A percentile compares a stretch with the other conserved stretches of the same genome.
Evolutionary conservation across 805 yeast genomes (phyloP).

Genomic region (Candida hispaniensis): DNA sequence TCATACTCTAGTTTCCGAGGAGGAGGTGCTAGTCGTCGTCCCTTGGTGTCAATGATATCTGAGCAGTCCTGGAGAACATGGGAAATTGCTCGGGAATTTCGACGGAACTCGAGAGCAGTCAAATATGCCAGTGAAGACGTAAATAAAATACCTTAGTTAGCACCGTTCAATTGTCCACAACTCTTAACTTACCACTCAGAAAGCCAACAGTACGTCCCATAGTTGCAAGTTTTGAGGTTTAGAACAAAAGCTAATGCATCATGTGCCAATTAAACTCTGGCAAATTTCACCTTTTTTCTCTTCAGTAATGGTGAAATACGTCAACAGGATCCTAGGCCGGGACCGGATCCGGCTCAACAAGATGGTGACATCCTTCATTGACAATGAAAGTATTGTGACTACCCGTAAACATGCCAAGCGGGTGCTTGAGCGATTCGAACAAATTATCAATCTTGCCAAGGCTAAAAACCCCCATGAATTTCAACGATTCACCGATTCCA

Average conservation of each 20-base stretch:
- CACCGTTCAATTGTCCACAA: slow-evolving; percentile 21
- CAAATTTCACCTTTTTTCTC: no score
- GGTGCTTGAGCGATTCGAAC: slow-evolving; percentile 53
- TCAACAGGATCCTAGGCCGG: slow-evolving; percentile 14
- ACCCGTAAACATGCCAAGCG: slow-evolving; percentile 68
- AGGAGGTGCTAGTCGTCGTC: slow-evolving; percentile 38
- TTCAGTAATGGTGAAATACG: no score
- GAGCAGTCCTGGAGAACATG: slow-evolving; percentile 39
- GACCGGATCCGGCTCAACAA: slow-evolving; percentile 31
- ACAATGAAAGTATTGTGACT: slow-evolving; percentile 60
- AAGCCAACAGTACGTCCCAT: no score
- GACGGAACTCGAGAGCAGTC: slow-evolving; percentile 46
- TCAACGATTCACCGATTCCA: slow-evolving; percentile 27
- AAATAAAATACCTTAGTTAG: slow-evolving; percentile 49
- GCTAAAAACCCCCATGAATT: slow-evolving; percentile 22
- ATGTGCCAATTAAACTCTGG: no score
- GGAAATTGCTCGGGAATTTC: slow-evolving; percentile 39
- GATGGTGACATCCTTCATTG: slow-evolving; percentile 53
- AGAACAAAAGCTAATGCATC: no score
- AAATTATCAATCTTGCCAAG: slow-evolving; percentile 51
- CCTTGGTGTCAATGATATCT: slow-evolving; percentile 37
- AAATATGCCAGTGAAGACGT: slow-evolving; percentile 48
- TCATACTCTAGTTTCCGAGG: slow-evolving; percentile 36
- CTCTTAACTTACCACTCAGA: no score
- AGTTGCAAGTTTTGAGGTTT: no score